phyloP scores from a whole-genome alignment of 768 basidiomycete species.

The Dacryopinax spathularia region DNA sequence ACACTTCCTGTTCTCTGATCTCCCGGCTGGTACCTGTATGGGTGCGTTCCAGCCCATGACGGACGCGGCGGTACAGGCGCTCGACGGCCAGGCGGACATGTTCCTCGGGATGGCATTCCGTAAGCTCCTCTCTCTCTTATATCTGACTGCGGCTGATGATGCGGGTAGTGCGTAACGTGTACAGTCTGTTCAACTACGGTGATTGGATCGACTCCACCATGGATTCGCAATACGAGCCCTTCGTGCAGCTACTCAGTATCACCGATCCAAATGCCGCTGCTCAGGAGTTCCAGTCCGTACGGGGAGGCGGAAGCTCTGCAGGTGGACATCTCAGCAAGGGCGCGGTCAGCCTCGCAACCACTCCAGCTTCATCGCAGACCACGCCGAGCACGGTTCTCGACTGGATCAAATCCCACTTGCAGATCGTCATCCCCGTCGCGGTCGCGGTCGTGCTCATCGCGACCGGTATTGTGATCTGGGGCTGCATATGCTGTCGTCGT shows the following conservation, averaged over 20 bases:
- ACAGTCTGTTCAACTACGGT: constrained; percentile 50
- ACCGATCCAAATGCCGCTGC: neutral
- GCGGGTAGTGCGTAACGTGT: constrained; percentile 46
- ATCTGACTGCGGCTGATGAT: neutral
- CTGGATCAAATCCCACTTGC: neutral
- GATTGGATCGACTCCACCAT: constrained; percentile 38
- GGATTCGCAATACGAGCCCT: constrained; percentile 37
- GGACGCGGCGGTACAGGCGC: neutral
- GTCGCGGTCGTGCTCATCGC: neutral
- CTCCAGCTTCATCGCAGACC: neutral
- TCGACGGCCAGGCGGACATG: neutral
- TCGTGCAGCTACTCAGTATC: constrained; percentile 47
- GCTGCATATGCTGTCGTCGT: neutral
- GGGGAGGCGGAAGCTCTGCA: neutral
- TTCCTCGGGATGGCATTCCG: constrained; percentile 1
- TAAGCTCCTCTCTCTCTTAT: neutral
- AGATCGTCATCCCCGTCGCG: neutral
- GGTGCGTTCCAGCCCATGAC: neutral
- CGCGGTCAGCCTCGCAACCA: neutral
- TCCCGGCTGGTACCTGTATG: neutral
- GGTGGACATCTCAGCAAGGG: neutral
- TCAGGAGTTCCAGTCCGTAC: neutral
- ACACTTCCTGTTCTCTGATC: neutral
- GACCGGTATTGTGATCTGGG: neutral
- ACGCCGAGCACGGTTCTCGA: neutral